Evolutionary conservation across 169 alveolate genomes (phyloP), one percentile per base, ranked within the genome.

Genomic region (Plasmodium adleri): DNA sequence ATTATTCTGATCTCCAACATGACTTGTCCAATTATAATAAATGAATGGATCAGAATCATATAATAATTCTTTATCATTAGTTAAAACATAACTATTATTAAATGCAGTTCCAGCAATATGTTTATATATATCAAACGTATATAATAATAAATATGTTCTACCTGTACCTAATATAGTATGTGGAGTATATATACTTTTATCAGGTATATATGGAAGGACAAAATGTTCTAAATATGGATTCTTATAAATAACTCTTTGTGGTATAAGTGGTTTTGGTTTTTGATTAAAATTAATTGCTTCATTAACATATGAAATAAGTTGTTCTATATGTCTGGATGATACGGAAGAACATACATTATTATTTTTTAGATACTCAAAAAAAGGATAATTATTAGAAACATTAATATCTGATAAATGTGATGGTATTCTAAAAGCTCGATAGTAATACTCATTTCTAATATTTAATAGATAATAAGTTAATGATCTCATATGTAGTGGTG

Each of bases 201-300:
- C 62, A 13, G 22, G 58, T 28, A 20, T 26, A 32, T 3, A 56
- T 43, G 92, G 85, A 20, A 70, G 39, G 17, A 59, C 52, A 73
- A 39, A 85, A 74, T 85, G 92, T 13, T 10, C 39, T 64, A 85
- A 70, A 52, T 20, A 59, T 1, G 92, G 92, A 17, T 43, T 85
- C 28, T 85, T 85, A 32, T 85, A 85, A 4, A 85, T 68, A 71
- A 66, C 22, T 73, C 92, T 85, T n/a, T 70, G 43, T 22, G 92
- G 76, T 58, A 85, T 85, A 60, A 39, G 72, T 8, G 92, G 92
- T 52, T 20, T 20, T 9, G 92, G 92, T 62, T 85, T 58, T 12
- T 85, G 92, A 47, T 85, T 64, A 71, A 12, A 85, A 62, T 85
- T 85, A 24, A 85, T 8, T 70, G 72, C 7, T 85, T 85, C 92